phyloP scores from a whole-genome alignment of 306 rosid genomes.

The Boehmeria nivea region DNA sequence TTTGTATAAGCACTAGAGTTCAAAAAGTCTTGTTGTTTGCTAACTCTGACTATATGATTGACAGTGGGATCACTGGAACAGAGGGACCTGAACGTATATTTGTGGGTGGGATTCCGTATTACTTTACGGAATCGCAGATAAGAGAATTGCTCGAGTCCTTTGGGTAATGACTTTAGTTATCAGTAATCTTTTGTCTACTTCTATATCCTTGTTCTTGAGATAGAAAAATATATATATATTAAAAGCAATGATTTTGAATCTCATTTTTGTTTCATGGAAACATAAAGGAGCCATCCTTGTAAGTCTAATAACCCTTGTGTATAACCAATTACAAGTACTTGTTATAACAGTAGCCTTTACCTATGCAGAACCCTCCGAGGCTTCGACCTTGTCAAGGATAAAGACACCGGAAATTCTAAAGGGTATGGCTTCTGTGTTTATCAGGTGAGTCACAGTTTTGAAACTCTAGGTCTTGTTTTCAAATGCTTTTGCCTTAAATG shows the following conservation, averaged over 20 bases:
- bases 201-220: neutral
- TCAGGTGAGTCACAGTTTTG: slow-evolving; percentile 40
- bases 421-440: slow-evolving; percentile 83
- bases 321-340: slow-evolving; percentile 8
- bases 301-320: no score
- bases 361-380: slow-evolving; percentile 64
- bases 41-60: slow-evolving; percentile 25
- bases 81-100: slow-evolving; percentile 84
- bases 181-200: neutral
- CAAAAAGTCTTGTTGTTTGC: slow-evolving; percentile 15
- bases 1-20: neutral
- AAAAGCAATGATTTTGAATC: no score
- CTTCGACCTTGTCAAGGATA: slow-evolving; percentile 74
- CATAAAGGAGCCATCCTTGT: no score
- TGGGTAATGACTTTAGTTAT: slow-evolving; percentile 42
- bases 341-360: slow-evolving; percentile 19
- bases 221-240: neutral
- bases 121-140: slow-evolving; percentile 71
- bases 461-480: slow-evolving; percentile 15
- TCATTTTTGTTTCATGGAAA: no score
- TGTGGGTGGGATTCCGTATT: slow-evolving; percentile 81
- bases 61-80: slow-evolving; percentile 52
- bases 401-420: slow-evolving; percentile 76
- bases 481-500: slow-evolving; percentile 13
- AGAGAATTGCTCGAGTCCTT: slow-evolving; percentile 65